These are phyloP conservation scores for Ascochyta clinopodiicola DNA, from an alignment of 2,329 filamentous ascomycete species.

Conservation along the genomic window DNA sequence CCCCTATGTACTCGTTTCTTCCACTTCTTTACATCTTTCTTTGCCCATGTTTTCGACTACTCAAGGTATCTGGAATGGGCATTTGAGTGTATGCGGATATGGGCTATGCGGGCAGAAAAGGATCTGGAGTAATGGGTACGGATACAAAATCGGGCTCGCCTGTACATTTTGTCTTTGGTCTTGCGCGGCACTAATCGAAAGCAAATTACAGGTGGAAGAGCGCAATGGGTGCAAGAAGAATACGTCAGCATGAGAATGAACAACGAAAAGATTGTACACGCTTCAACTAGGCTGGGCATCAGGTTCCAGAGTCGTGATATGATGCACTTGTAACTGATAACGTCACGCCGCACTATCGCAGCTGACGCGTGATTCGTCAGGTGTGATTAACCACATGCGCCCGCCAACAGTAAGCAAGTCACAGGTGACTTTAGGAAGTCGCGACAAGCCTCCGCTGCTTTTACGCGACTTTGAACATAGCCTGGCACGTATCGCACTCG, in stretches of 20 bases:
- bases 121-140: conserved; percentile 26
- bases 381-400: not conserved
- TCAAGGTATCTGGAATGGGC: conserved; percentile 39
- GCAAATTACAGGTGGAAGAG: conserved; percentile 15
- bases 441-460: conserved; percentile 9
- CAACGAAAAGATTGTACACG: conserved; percentile 10
- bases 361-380: conserved; percentile 19
- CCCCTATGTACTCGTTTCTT: conserved; percentile 34
- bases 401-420: conserved; percentile 11
- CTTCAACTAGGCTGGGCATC: not conserved
- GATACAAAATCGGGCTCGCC: conserved; percentile 11
- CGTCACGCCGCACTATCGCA: conserved; percentile 21
- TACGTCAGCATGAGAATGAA: conserved; percentile 8
- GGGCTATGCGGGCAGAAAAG: conserved; percentile 22
- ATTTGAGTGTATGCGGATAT: conserved; percentile 29
- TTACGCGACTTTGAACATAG: conserved; percentile 12
- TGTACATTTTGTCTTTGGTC: conserved; percentile 20
- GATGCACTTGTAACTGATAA: conserved; percentile 22
- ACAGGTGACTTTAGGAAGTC: conserved; percentile 10
- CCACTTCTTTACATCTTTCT: conserved; percentile 35
- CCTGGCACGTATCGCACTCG: conserved; percentile 3
- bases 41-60: conserved; percentile 33
- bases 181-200: conserved; percentile 27
- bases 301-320: conserved; percentile 2
- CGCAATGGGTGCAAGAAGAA: conserved; percentile 16